These are phyloP conservation scores for Phytophthora pinifolia DNA, from an alignment of 352 stramenopile species.

Conservation along the genomic window DNA sequence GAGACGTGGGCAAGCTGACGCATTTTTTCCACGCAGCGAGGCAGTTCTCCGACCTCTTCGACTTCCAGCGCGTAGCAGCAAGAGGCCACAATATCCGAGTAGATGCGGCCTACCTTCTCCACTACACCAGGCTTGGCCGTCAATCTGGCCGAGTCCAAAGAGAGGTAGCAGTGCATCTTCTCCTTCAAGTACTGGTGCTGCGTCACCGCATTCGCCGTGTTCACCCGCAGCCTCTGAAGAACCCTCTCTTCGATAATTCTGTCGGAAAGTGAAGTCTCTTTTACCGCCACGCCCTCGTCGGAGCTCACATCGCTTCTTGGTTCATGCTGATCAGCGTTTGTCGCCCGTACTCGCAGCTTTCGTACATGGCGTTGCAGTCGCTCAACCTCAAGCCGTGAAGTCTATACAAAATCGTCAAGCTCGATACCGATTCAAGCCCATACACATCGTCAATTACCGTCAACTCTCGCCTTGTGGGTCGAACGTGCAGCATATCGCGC, in stretches of 20 bases:
- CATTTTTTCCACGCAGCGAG: conserved; percentile 28
- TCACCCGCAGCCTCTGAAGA: conserved; percentile 24
- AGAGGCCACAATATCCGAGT: conserved; percentile 35
- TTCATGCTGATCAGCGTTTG: not conserved
- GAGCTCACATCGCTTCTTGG: not conserved
- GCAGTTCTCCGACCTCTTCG: conserved; percentile 26
- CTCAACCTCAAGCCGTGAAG: conserved; percentile 30
- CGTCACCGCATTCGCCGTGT: conserved; percentile 12
- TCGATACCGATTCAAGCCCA: too few species aligned
- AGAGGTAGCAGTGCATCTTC: conserved; percentile 28
- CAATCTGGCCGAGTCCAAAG: conserved; percentile 18
- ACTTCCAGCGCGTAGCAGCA: conserved; percentile 34
- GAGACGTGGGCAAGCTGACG: conserved; percentile 34
- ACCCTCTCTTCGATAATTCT: conserved; percentile 34
- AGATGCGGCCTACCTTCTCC: conserved; percentile 28
- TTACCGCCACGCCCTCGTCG: not conserved
- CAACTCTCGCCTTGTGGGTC: conserved; percentile 30
- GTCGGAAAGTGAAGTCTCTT: conserved; percentile 19
- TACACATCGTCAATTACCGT: conserved; percentile 11
- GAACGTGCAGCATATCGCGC: conserved; percentile 27
- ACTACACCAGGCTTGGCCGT: conserved; percentile 6
- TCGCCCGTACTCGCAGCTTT: conserved; percentile 8
- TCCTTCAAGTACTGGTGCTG: conserved; percentile 31
- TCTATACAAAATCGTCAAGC: conserved; percentile 10
- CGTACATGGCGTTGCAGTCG: conserved; percentile 20